Evolutionary conservation across 371 early-diverging fungal genomes (phyloP).

Genomic region (Dichotomocladium elegans): DNA sequence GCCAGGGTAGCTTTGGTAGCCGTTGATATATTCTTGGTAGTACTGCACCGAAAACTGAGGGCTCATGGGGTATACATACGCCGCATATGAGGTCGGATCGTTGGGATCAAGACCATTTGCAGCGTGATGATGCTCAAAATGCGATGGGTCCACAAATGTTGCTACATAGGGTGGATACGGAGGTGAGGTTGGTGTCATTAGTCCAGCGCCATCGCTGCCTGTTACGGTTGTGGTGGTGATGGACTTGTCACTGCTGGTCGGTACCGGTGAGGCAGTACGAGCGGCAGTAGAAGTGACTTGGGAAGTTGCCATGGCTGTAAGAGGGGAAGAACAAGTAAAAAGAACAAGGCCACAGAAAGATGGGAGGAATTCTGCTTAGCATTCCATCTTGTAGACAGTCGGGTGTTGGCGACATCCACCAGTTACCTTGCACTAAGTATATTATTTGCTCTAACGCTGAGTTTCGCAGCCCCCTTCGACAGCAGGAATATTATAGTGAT

Average conservation of each 20-base stretch:
- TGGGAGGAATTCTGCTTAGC: not conserved
- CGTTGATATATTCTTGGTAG: slow-evolving; percentile 32
- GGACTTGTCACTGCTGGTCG: not conserved
- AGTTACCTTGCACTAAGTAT: not conserved
- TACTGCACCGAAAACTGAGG: slow-evolving; percentile 46
- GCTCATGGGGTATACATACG: slow-evolving; percentile 42
- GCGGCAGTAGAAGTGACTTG: not conserved
- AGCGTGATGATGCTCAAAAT: slow-evolving; percentile 12
- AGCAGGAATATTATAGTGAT: too few relatives aligned
- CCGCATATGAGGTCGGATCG: slow-evolving; percentile 16
- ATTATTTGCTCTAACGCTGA: not conserved
- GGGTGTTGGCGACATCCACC: not conserved
- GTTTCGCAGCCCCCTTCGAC: too few relatives aligned
- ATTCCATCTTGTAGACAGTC: not conserved
- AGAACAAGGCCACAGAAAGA: not conserved
- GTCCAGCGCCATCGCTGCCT: not conserved
- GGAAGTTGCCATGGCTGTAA: not conserved
- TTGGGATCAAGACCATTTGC: slow-evolving; percentile 16
- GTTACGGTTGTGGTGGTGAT: not conserved
- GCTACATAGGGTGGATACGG: slow-evolving; percentile 35
- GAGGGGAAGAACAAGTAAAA: not conserved
- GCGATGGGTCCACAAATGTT: slow-evolving; percentile 20
- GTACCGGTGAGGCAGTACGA: not conserved
- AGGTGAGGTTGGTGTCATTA: slow-evolving; percentile 31
- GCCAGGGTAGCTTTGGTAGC: slow-evolving; percentile 47